Evolutionary conservation across 2,329 filamentous ascomycete genomes (phyloP).

Genomic region (Sporothrix brunneoviolacea): DNA sequence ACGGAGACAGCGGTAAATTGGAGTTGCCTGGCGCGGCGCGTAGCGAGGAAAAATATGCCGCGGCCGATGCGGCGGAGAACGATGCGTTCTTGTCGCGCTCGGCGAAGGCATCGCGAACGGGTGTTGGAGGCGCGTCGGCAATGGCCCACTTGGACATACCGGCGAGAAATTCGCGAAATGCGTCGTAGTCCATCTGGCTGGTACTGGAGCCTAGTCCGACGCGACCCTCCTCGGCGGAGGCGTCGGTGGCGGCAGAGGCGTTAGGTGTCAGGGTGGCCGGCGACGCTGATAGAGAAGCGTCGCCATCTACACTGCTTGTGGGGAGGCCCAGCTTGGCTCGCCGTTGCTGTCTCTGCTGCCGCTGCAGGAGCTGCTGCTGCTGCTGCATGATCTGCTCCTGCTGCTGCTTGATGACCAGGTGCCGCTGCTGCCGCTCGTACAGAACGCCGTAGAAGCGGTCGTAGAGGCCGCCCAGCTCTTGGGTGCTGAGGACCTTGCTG

Average conservation of each 20-base stretch:
- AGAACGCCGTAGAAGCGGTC: slow-evolving; percentile 89
- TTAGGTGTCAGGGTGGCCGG: not conserved
- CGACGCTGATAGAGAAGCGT: not conserved
- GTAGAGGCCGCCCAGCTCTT: slow-evolving; percentile 84
- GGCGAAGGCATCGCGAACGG: slow-evolving; percentile 39
- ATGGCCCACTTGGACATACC: slow-evolving; percentile 89
- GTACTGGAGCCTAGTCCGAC: slow-evolving; percentile 85
- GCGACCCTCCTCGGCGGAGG: slow-evolving; percentile 65
- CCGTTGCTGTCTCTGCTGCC: slow-evolving; percentile 49
- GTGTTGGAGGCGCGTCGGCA: slow-evolving; percentile 68
- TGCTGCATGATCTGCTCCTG: slow-evolving; percentile 61
- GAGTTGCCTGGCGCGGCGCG: slow-evolving; percentile 44
- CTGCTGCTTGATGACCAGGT: slow-evolving; percentile 70
- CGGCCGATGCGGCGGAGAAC: slow-evolving; percentile 31
- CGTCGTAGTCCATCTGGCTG: slow-evolving; percentile 94
- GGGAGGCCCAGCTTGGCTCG: slow-evolving; percentile 35
- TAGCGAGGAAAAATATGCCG: slow-evolving; percentile 53
- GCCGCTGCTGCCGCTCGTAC: slow-evolving; percentile 84
- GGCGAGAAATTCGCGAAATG: slow-evolving; percentile 88
- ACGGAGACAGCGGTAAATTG: slow-evolving; percentile 36
- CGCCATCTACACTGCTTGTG: no score
- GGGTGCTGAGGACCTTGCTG: slow-evolving; percentile 79
- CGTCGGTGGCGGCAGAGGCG: slow-evolving; percentile 35
- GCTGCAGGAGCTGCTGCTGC: slow-evolving; percentile 67
- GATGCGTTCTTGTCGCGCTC: slow-evolving; percentile 54